These are phyloP conservation scores for Fonsecaea erecta DNA, from an alignment of 2,329 filamentous ascomycete genomes.

Conservation along the genomic window DNA sequence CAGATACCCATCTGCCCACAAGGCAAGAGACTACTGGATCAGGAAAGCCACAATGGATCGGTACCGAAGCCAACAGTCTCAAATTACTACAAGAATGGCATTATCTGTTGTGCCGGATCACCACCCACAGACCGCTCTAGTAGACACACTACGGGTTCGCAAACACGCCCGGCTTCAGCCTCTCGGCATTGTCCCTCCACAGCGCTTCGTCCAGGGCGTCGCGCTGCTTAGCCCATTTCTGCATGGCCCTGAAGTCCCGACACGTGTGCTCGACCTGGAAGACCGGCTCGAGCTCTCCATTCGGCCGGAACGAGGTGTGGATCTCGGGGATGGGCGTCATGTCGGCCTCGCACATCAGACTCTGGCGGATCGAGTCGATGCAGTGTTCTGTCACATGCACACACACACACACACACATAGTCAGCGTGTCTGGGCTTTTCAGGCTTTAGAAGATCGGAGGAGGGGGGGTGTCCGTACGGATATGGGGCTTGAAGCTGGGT, in stretches of 20 bases:
- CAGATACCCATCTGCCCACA: too few relatives aligned
- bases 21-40: too few relatives aligned
- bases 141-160: neutral
- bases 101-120: too few relatives aligned
- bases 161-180: constrained; percentile 10
- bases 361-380: constrained; percentile 12
- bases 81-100: too few relatives aligned
- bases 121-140: too few relatives aligned
- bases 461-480: neutral
- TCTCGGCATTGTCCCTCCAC: constrained; percentile 11
- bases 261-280: constrained; percentile 9
- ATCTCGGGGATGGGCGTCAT: constrained; percentile 8
- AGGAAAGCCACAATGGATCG: too few relatives aligned
- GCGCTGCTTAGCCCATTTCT: constrained; percentile 10
- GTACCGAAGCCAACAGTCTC: too few relatives aligned
- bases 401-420: too few relatives aligned
- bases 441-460: neutral
- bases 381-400: constrained; percentile 11
- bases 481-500: constrained; percentile 2
- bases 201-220: constrained; percentile 7
- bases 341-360: constrained; percentile 9
- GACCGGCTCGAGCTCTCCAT: constrained; percentile 5
- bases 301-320: constrained; percentile 1
- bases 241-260: constrained; percentile 8
- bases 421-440: neutral